Percentiles rank a stretch among this genome's conserved stretches.
Evolutionary conservation across 352 stramenopile species (phyloP).

Genomic region (Phytophthora tubulina): DNA sequence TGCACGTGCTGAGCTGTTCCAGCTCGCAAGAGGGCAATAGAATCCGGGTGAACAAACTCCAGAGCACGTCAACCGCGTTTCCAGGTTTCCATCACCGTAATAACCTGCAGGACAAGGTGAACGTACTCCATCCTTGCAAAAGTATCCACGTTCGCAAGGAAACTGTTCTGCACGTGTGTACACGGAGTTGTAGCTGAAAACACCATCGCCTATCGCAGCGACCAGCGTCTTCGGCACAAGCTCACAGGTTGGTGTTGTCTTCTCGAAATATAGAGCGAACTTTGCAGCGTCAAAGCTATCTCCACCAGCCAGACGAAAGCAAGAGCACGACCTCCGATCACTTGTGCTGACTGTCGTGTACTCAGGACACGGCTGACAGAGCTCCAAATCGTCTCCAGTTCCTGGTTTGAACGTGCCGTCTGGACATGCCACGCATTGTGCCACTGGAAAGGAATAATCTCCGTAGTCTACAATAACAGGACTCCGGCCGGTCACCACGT

Average conservation of each 20-base stretch:
- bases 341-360: slow-evolving; percentile 50
- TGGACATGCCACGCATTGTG: slow-evolving; percentile 68
- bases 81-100: slow-evolving; percentile 44
- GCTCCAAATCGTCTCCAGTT: slow-evolving; percentile 50
- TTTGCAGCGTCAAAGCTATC: slow-evolving; percentile 38
- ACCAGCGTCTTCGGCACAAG: slow-evolving; percentile 33
- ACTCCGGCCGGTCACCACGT: slow-evolving; percentile 54
- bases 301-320: slow-evolving; percentile 68
- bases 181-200: slow-evolving; percentile 37
- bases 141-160: slow-evolving; percentile 74
- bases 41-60: slow-evolving; percentile 60
- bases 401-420: slow-evolving; percentile 75
- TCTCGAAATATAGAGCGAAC: slow-evolving; percentile 55
- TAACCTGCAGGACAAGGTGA: slow-evolving; percentile 64
- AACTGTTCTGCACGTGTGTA: slow-evolving; percentile 58
- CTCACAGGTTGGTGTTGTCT: slow-evolving; percentile 33
- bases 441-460: slow-evolving; percentile 62
- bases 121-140: slow-evolving; percentile 58
- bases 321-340: slow-evolving; percentile 68
- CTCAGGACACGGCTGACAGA: slow-evolving; percentile 63
- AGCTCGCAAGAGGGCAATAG: slow-evolving; percentile 72
- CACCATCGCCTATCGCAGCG: slow-evolving; percentile 16
- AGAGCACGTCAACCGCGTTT: slow-evolving; percentile 51
- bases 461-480: slow-evolving; percentile 69
- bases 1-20: slow-evolving; percentile 42